phyloP scores from a whole-genome alignment of 192 early-diverging fungal species.

The Entophlyctis luteolus region DNA sequence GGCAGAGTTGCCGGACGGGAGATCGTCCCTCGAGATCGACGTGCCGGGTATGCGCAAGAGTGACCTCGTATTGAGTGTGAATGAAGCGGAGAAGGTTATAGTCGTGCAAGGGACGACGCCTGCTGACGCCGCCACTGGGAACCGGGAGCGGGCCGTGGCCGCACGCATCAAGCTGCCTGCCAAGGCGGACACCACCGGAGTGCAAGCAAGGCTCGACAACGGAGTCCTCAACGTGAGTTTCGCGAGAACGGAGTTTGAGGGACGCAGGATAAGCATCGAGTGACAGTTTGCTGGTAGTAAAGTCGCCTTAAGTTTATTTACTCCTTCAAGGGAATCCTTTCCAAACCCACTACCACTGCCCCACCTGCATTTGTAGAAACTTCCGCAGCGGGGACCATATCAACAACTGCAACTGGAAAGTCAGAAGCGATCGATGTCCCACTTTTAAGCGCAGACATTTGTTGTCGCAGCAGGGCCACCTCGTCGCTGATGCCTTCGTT shows the following conservation, averaged over 20 bases:
- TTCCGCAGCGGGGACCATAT: too few species aligned
- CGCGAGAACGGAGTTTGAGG: slow-evolving; percentile 26
- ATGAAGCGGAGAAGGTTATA: slow-evolving; percentile 18
- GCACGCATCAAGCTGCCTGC: slow-evolving; percentile 5
- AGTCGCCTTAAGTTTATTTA: too few species aligned
- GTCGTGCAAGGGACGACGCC: slow-evolving; percentile 12
- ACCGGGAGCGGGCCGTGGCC: slow-evolving; percentile 10
- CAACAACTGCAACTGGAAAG: too few species aligned
- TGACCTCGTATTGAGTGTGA: slow-evolving; percentile 16
- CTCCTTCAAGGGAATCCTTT: too few species aligned
- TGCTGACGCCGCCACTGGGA: neutral
- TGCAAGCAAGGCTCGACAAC: slow-evolving; percentile 23
- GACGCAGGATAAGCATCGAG: slow-evolving; percentile 5
- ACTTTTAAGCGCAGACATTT: too few species aligned
- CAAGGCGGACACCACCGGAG: slow-evolving; percentile 5
- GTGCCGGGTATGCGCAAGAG: slow-evolving; percentile 23
- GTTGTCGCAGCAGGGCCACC: neutral
- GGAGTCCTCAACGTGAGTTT: slow-evolving; percentile 24
- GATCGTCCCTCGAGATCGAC: slow-evolving; percentile 18
- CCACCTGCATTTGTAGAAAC: too few species aligned
- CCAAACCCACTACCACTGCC: too few species aligned
- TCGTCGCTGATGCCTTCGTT: neutral
- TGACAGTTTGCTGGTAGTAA: neutral
- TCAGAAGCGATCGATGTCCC: too few species aligned
- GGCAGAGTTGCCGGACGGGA: slow-evolving; percentile 8